Evolutionary conservation across 1,139 yeast genomes (phyloP).

Genomic region (Debaryomyces subglobosus): DNA sequence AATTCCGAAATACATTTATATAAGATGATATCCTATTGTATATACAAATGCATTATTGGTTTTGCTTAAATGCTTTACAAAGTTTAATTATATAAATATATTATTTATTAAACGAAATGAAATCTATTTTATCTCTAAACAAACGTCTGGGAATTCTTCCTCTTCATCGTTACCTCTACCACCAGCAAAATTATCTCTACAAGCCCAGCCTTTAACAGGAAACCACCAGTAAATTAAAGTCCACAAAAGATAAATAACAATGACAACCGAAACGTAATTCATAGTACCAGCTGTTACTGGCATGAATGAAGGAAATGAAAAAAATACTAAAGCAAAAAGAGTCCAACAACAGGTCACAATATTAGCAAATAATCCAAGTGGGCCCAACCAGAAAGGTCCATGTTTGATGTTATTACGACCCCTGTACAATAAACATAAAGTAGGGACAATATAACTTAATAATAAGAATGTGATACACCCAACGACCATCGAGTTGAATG

Average conservation of each 20-base stretch:
- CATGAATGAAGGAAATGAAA: slow-evolving; percentile 66
- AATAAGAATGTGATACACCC: slow-evolving; percentile 50
- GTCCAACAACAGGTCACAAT: slow-evolving; percentile 61
- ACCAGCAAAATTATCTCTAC: slow-evolving; percentile 48
- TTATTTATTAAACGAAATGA: not conserved
- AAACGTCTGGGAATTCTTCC: slow-evolving; percentile 51
- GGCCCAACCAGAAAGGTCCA: slow-evolving; percentile 68
- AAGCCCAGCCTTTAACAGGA: slow-evolving; percentile 44
- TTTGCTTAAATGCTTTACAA: not conserved
- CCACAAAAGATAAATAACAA: slow-evolving; percentile 57
- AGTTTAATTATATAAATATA: not conserved
- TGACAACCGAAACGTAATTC: slow-evolving; percentile 74
- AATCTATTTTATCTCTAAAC: slow-evolving; percentile 21
- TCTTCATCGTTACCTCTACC: slow-evolving; percentile 47
- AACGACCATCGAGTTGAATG: slow-evolving; percentile 49
- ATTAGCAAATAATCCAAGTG: slow-evolving; percentile 59
- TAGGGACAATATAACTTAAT: slow-evolving; percentile 45
- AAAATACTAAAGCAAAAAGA: slow-evolving; percentile 60
- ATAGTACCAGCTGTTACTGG: slow-evolving; percentile 65
- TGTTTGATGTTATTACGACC: slow-evolving; percentile 63
- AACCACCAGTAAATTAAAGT: slow-evolving; percentile 61
- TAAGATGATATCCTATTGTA: too few relatives aligned
- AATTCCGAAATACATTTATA: too few relatives aligned
- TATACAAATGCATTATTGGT: too few relatives aligned
- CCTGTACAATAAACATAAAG: slow-evolving; percentile 53